Percentiles rank a stretch among this genome's conserved stretches.
Conservation (phyloP, 257 asterid genomes). For the Lycium ferocissimum region DNA sequence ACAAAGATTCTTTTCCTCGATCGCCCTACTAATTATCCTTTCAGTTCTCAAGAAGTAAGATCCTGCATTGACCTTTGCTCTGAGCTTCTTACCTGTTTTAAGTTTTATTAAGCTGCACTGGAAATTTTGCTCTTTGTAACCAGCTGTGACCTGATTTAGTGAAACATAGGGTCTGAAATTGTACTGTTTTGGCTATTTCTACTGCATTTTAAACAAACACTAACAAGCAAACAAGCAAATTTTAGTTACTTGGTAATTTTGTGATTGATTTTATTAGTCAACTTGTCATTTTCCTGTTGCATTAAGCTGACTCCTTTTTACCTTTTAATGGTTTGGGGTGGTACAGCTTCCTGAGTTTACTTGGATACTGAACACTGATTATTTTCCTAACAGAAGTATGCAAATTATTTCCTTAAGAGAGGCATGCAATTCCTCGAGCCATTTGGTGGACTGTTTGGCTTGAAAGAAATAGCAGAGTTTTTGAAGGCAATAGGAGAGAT, state of each 20-base stretch:
- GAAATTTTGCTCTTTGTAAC: neutral
- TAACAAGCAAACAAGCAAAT: neutral
- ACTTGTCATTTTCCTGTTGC: neutral
- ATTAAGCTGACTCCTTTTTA: neutral
- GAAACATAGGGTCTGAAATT: neutral
- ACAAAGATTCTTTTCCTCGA: neutral
- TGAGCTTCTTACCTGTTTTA: neutral
- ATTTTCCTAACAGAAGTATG: neutral
- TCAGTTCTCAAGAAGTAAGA: neutral
- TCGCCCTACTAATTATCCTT: neutral
- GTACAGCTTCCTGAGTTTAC: neutral
- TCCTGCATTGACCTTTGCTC: neutral
- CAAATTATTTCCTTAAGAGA: neutral
- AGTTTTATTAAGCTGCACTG: neutral
- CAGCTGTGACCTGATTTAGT: neutral
- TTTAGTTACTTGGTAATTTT: neutral
- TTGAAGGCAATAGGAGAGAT: neutral
- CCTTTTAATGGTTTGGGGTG: neutral
- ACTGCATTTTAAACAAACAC: neutral
- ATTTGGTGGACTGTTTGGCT: neutral
- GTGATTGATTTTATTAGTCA: neutral
- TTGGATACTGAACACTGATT: neutral
- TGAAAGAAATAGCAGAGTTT: neutral
- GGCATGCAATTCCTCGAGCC: neutral
- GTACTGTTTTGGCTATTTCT: neutral